Base-by-base conservation (phyloP, 805 yeast species). In the Scheffersomyces coipomensis region DNA sequence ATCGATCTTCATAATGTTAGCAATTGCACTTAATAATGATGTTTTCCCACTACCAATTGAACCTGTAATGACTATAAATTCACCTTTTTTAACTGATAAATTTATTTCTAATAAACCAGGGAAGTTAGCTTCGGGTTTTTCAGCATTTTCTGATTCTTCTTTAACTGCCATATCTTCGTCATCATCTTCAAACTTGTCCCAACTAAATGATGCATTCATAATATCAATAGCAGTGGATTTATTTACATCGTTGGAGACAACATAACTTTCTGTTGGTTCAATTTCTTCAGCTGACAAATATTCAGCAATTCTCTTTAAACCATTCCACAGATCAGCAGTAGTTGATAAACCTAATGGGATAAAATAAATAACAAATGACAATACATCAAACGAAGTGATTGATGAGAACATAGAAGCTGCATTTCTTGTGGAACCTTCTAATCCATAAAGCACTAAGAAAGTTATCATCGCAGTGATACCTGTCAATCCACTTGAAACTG, bases 21-120 rank as follows among this genome's bases (percentile, higher is more conserved):
- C 70, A 37, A 88, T 62, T 0, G 95, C 89, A 48, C 70, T 72
- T 35, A 88, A 65, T 19, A 88, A 63, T 0, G 93, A 84, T 0
- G 90, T 69, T 55, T 88, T 88, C 41, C 96, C 96, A 3, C 88
- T 73, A 2, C 96, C 96, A 52, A 88, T 85, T 1, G 82, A 62
- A 12, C 96, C 96, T 0, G 91, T 85, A 19, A 86, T 72, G 43
- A 85, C 83, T 6, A 88, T 64, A 37, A 89, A 78, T 53, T 87
- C 95, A 17, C 86, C 85, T 40, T 75, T 76, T 31, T 67, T 60
- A 33, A 88, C 66, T 1, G 60, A 54, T 16, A 88, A 58, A 46
- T 79, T 68, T 42, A 88, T 58, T 51, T 82, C 48, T 31, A 49
- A 41, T 53, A 81, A 52, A 50, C 87, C 73, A 34, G 71, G 45